Conservation (phyloP, 208 protist species). For the Acanthamoeba rhysodes region DNA sequence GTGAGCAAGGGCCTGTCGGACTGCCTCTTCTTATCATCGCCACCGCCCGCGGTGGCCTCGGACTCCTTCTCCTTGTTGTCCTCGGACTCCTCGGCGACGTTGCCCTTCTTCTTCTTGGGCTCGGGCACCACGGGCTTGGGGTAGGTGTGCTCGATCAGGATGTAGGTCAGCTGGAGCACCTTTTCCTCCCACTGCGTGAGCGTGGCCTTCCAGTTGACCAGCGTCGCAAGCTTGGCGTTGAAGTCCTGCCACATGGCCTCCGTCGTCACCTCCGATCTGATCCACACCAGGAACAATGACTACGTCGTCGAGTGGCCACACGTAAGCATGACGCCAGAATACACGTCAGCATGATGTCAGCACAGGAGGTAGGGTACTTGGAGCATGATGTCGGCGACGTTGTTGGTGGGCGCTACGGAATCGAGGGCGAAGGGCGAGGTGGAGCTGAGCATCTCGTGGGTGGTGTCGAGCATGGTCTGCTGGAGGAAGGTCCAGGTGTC, state of each 20-base stretch:
- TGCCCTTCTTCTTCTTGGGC: conserved; percentile 57
- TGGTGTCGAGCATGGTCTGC: conserved; percentile 71
- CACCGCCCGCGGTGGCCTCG: neutral
- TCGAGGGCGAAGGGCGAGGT: conserved; percentile 62
- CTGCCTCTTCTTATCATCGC: neutral
- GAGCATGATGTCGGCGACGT: conserved; percentile 59
- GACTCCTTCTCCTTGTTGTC: conserved; percentile 42
- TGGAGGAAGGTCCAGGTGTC: conserved; percentile 64
- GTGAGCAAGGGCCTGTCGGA: neutral
- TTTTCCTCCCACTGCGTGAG: conserved; percentile 64
- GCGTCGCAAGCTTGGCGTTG: conserved; percentile 5
- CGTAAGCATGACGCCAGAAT: neutral
- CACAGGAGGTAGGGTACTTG: neutral
- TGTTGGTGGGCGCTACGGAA: conserved; percentile 32
- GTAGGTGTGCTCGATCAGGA: conserved; percentile 56
- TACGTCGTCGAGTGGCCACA: neutral
- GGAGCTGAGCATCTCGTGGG: conserved; percentile 28
- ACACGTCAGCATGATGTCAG: neutral
- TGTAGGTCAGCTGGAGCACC: conserved; percentile 59
- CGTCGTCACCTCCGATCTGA: conserved; percentile 57
- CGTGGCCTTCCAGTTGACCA: conserved; percentile 66
- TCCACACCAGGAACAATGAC: conserved; percentile 68
- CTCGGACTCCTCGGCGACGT: conserved; percentile 6
- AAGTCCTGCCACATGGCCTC: conserved; percentile 56
- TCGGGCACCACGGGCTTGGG: conserved; percentile 37